These are phyloP conservation scores for Pilobolus umbonatus DNA, from an alignment of 192 early-diverging fungal species.

Conservation along the genomic window DNA sequence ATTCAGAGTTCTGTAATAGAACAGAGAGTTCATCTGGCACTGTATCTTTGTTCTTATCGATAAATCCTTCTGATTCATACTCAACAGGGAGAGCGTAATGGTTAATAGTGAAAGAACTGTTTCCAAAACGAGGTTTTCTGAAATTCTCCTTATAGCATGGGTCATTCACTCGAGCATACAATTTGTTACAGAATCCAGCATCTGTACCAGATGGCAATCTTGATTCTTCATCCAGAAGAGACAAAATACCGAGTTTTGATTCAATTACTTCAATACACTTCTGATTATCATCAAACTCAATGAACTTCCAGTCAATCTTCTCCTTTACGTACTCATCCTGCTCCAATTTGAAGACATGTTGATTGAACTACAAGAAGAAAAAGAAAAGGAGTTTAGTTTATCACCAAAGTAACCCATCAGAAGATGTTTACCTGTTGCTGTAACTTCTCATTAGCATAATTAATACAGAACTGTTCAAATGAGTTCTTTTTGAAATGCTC, in stretches of 20 bases:
- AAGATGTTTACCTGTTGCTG: conserved; percentile 65
- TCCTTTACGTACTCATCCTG: conserved; percentile 98
- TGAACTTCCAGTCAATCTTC: conserved; percentile 96
- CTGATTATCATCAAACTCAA: conserved; percentile 98
- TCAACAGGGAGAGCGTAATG: conserved; percentile 94
- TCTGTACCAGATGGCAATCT: conserved; percentile 85
- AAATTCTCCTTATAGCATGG: conserved; percentile 69
- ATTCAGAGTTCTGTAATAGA: conserved; percentile 68
- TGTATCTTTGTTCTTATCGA: conserved; percentile 99
- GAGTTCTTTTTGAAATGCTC: conserved; percentile 99
- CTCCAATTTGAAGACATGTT: conserved; percentile 98
- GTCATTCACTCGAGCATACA: conserved; percentile 78
- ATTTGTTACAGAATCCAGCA: conserved; percentile 76
- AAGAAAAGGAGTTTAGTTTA: not conserved
- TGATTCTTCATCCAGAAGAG: conserved; percentile 88
- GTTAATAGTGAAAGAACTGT: conserved; percentile 80
- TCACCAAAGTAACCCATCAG: not conserved
- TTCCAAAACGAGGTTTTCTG: conserved; percentile 87
- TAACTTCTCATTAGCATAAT: conserved; percentile 96
- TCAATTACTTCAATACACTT: conserved; percentile 99
- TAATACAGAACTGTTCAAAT: conserved; percentile 99
- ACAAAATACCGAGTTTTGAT: conserved; percentile 87
- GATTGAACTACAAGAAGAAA: conserved; percentile 64
- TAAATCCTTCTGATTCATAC: conserved; percentile 92
- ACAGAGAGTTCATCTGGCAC: conserved; percentile 87